Percentiles rank a stretch among this genome's conserved stretches.
These are phyloP conservation scores for Lasiodiplodia gonubiensis DNA, from an alignment of 2,329 filamentous ascomycete species.

Conservation along the genomic window DNA sequence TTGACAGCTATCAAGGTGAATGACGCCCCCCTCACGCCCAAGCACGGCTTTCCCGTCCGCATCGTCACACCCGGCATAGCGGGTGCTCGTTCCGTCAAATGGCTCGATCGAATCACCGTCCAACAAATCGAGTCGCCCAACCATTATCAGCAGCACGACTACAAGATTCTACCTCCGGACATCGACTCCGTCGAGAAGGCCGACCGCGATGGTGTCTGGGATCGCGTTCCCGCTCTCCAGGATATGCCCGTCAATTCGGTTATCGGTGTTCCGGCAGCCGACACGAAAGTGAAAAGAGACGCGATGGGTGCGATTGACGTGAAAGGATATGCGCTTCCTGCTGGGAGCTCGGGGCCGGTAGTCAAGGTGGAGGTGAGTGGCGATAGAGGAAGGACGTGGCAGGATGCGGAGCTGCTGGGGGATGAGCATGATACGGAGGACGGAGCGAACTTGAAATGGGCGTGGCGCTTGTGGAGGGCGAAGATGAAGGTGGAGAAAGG, in stretches of 20 bases:
- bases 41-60: conserved; percentile 60
- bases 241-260: conserved; percentile 64
- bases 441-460: conserved; percentile 55
- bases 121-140: conserved; percentile 58
- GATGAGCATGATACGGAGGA: background rate
- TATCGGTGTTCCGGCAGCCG: conserved; percentile 55
- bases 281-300: conserved; percentile 50
- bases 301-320: conserved; percentile 54
- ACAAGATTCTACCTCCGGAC: conserved; percentile 63
- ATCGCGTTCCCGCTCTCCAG: conserved; percentile 55
- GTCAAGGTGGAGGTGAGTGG: conserved; percentile 59
- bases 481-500: conserved; percentile 51
- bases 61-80: conserved; percentile 60
- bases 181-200: conserved; percentile 56
- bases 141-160: conserved; percentile 64
- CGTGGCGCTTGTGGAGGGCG: conserved; percentile 62
- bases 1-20: too few relatives aligned
- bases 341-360: conserved; percentile 59
- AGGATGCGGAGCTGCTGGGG: conserved; percentile 49
- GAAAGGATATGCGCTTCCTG: conserved; percentile 62
- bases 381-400: conserved; percentile 57
- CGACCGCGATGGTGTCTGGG: conserved; percentile 55
- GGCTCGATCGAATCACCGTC: conserved; percentile 61
- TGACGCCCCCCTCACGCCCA: conserved; percentile 51
- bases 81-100: conserved; percentile 62